Percentiles rank a stretch among this genome's conserved stretches.
Conservation (phyloP, 2,329 filamentous ascomycete genomes). For the Allantophomopsis lycopodina region DNA sequence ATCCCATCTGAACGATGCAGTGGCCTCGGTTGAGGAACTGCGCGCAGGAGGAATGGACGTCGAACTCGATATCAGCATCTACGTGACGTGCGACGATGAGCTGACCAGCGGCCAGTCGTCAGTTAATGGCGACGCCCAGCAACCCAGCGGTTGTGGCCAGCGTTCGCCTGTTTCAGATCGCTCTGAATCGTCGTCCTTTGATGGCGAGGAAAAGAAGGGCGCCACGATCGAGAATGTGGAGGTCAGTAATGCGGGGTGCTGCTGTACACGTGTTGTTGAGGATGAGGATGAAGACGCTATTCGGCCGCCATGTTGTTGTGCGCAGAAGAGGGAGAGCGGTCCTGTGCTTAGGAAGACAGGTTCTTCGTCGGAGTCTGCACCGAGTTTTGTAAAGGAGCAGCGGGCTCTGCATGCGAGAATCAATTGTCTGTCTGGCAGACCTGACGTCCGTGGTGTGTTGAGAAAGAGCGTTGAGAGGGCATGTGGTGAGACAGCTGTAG, state of each 20-base stretch:
- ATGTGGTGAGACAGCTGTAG: conserved; percentile 45
- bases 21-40: conserved; percentile 26
- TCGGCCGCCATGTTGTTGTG: conserved; percentile 22
- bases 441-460: conserved; percentile 34
- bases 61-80: conserved; percentile 17
- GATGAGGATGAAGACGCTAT: conserved; percentile 23
- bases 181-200: not conserved
- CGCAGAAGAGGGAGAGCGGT: conserved; percentile 6
- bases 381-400: conserved; percentile 1
- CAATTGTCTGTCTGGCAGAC: conserved; percentile 31
- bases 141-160: not conserved
- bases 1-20: conserved; percentile 29
- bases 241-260: conserved; percentile 23
- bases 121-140: conserved; percentile 2
- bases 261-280: conserved; percentile 31
- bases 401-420: conserved; percentile 2
- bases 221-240: conserved; percentile 8
- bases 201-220: conserved; percentile 4
- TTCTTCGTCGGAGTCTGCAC: conserved; percentile 3
- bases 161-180: not conserved
- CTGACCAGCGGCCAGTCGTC: conserved; percentile 10
- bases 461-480: conserved; percentile 41
- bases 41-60: conserved; percentile 16
- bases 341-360: conserved; percentile 6
- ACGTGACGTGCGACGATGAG: conserved; percentile 17